These are phyloP conservation scores for Emericellopsis atlantica DNA, from an alignment of 2,329 filamentous ascomycete species.

Conservation along the genomic window DNA sequence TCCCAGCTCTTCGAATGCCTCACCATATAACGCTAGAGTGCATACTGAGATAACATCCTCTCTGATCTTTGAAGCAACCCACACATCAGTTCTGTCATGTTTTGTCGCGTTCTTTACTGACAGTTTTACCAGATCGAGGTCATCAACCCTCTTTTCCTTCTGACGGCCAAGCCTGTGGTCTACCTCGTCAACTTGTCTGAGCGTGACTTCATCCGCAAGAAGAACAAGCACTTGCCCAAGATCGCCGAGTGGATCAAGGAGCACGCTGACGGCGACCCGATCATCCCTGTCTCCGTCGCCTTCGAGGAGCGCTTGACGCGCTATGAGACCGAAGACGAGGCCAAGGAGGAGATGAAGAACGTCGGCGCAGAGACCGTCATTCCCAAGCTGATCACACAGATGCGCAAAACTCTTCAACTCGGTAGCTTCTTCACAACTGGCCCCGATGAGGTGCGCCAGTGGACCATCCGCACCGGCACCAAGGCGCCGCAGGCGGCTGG, in stretches of 20 bases:
- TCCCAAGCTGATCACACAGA: constrained; percentile 82
- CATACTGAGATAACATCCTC: constrained; percentile 74
- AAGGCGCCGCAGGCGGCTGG: constrained; percentile 97
- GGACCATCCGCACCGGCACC: constrained; percentile 90
- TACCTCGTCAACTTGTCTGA: constrained; percentile 96
- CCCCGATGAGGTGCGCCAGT: constrained; percentile 91
- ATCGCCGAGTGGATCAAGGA: constrained; percentile 93
- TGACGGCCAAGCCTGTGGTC: constrained; percentile 93
- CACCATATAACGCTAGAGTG: constrained; percentile 61
- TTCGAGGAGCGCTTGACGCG: constrained; percentile 86
- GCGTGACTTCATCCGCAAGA: constrained; percentile 93
- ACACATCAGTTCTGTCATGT: no score
- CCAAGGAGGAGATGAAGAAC: constrained; percentile 76
- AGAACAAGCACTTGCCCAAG: constrained; percentile 97
- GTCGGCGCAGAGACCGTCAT: constrained; percentile 78
- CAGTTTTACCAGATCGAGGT: constrained; percentile 62
- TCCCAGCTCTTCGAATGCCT: constrained; percentile 99
- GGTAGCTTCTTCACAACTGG: constrained; percentile 97
- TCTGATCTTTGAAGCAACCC: constrained; percentile 39
- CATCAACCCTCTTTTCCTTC: constrained; percentile 91
- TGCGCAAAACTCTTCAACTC: constrained; percentile 84
- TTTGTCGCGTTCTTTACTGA: constrained; percentile 2
- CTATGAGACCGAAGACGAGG: constrained; percentile 67
- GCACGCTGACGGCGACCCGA: constrained; percentile 73
- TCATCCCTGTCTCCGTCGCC: constrained; percentile 84